phyloP scores from a whole-genome alignment of 2,329 filamentous ascomycete genomes.

The Trichoderma sp. region DNA sequence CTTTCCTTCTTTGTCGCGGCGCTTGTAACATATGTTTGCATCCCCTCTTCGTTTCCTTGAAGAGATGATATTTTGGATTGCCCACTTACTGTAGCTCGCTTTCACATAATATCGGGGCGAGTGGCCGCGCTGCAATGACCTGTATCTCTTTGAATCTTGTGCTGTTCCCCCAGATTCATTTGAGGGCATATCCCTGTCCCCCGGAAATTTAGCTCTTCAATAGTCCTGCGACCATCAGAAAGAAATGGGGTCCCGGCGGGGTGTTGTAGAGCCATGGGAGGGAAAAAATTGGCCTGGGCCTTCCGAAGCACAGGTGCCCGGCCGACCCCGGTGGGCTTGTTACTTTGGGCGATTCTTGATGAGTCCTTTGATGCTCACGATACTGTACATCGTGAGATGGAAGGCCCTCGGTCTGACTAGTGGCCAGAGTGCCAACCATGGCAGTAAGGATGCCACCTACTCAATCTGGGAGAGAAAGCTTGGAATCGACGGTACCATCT shows the following conservation, averaged over 20 bases:
- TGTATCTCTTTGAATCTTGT: not conserved
- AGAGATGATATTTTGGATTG: not conserved
- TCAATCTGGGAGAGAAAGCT: not conserved
- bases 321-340: not conserved
- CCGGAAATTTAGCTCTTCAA: conserved; percentile 22
- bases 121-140: not conserved
- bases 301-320: conserved; percentile 1
- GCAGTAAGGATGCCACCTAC: conserved; percentile 2
- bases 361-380: not conserved
- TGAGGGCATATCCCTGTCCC: conserved; percentile 11
- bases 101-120: not conserved
- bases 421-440: not conserved
- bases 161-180: conserved; percentile 11
- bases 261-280: not conserved
- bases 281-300: conserved; percentile 3
- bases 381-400: not conserved
- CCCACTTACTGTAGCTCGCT: not conserved
- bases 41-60: not conserved
- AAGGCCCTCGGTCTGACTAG: not conserved
- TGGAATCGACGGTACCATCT: not conserved
- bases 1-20: not conserved
- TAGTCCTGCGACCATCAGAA: conserved; percentile 20
- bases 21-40: not conserved
- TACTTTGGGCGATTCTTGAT: not conserved
- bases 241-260: conserved; percentile 8